Evolutionary conservation across 352 stramenopile species (phyloP).

Genomic region (Pythium periplocum): DNA sequence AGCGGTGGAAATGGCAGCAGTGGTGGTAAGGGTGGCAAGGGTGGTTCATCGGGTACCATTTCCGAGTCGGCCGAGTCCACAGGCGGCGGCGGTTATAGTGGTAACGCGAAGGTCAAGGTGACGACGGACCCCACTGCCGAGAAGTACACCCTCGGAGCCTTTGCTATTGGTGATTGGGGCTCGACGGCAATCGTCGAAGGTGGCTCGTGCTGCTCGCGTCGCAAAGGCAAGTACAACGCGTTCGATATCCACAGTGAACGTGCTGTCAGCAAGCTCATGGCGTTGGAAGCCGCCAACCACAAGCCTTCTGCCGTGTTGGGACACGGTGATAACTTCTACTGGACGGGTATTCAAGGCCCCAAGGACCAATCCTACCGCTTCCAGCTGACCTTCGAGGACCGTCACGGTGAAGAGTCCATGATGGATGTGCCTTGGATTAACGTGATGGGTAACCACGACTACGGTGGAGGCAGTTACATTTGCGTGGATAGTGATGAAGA

Average conservation of each 20-base stretch:
- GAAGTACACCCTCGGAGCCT: constrained; percentile 11
- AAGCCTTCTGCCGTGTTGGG: constrained; percentile 31
- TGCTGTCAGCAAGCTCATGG: constrained; percentile 29
- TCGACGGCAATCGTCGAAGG: constrained; percentile 12
- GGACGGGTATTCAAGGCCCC: constrained; percentile 25
- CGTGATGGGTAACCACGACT: constrained; percentile 42
- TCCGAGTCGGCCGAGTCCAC: neutral
- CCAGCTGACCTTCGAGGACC: constrained; percentile 28
- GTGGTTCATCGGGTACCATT: constrained; percentile 2
- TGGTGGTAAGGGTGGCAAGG: constrained; percentile 5
- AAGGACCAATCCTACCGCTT: constrained; percentile 29
- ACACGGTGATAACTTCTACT: constrained; percentile 49
- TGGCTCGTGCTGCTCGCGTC: constrained; percentile 21
- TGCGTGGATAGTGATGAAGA: constrained; percentile 19
- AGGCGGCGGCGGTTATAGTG: neutral
- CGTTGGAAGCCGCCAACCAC: constrained; percentile 19
- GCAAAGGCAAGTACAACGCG: constrained; percentile 25
- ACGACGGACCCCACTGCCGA: constrained; percentile 13
- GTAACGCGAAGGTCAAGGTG: constrained; percentile 13
- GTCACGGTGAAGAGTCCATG: constrained; percentile 22
- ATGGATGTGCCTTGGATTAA: constrained; percentile 34
- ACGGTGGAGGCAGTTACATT: constrained; percentile 35
- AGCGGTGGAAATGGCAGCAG: constrained; percentile 5
- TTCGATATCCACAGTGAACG: constrained; percentile 25
- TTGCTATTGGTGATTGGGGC: constrained; percentile 29